phyloP scores from a whole-genome alignment of 495 filamentous ascomycete genomes.

The Alectoria sarmentosa region DNA sequence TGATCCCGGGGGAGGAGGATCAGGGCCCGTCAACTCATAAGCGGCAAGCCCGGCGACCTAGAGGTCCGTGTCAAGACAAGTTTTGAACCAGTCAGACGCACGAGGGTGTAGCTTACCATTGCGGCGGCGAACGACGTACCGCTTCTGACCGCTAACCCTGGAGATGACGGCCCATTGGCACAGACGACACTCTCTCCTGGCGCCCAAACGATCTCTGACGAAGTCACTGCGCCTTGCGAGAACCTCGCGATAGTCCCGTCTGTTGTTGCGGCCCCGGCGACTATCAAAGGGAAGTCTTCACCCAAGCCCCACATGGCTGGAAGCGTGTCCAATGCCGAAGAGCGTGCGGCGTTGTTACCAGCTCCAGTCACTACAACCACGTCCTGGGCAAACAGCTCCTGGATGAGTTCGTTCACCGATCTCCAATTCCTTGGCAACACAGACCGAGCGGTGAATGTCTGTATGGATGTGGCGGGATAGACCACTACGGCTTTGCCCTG shows the following conservation, averaged over 20 bases:
- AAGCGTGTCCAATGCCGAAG: not conserved
- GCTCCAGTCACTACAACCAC: not conserved
- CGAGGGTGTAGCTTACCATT: not conserved
- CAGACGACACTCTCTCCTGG: not conserved
- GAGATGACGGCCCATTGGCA: not conserved
- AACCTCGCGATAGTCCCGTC: not conserved
- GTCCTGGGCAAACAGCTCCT: not conserved
- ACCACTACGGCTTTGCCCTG: constrained; percentile 4
- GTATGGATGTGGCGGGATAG: not conserved
- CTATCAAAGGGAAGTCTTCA: not conserved
- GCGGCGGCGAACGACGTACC: constrained; percentile 2
- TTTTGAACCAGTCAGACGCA: not conserved
- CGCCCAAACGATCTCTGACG: not conserved
- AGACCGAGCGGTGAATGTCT: not conserved
- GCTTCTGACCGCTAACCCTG: not conserved
- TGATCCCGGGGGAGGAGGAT: not conserved
- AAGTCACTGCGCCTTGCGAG: not conserved
- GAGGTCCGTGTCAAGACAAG: not conserved
- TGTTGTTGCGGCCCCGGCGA: not conserved
- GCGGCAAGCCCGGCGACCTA: constrained; percentile 5
- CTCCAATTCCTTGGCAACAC: not conserved
- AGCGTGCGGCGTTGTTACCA: not conserved
- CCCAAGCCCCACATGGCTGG: not conserved
- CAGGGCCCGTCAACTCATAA: not conserved
- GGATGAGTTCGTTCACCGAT: not conserved